Evolutionary conservation across 495 filamentous ascomycete species (phyloP).

Genomic region (Hypoxylon perforatum): DNA sequence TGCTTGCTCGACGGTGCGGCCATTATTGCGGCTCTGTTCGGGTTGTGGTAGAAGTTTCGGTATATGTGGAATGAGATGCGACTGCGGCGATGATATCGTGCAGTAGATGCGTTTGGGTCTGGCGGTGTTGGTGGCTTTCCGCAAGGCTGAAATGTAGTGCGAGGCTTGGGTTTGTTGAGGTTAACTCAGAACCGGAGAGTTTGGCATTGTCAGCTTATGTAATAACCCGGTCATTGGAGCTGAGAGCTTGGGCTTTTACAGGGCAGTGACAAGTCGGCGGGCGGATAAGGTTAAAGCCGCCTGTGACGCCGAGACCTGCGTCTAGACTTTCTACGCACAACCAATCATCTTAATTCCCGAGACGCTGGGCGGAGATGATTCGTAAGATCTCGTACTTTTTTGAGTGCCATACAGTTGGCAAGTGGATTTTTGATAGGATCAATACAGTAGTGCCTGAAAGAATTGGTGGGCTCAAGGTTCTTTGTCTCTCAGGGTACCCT

Average conservation of each 20-base stretch:
- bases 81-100: background rate
- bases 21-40: slow-evolving; percentile 20
- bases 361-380: slow-evolving; percentile 1
- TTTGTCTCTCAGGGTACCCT: no score
- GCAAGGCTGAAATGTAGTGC: no score
- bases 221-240: slow-evolving; percentile 17
- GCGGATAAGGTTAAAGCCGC: slow-evolving; percentile 17
- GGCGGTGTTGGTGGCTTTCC: background rate
- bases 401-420: no score
- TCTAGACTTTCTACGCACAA: slow-evolving; percentile 11
- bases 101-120: background rate
- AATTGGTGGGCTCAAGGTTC: background rate
- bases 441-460: background rate
- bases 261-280: background rate
- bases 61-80: background rate
- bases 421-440: background rate
- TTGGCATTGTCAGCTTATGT: background rate
- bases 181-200: no score
- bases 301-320: slow-evolving; percentile 6
- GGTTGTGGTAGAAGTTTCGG: no score
- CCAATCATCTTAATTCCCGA: slow-evolving; percentile 26
- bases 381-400: no score
- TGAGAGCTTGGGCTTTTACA: background rate
- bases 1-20: slow-evolving; percentile 40
- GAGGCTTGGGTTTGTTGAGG: no score